Base-by-base conservation (phyloP, 352 stramenopile genomes). In the Stramenopiles sp. region DNA sequence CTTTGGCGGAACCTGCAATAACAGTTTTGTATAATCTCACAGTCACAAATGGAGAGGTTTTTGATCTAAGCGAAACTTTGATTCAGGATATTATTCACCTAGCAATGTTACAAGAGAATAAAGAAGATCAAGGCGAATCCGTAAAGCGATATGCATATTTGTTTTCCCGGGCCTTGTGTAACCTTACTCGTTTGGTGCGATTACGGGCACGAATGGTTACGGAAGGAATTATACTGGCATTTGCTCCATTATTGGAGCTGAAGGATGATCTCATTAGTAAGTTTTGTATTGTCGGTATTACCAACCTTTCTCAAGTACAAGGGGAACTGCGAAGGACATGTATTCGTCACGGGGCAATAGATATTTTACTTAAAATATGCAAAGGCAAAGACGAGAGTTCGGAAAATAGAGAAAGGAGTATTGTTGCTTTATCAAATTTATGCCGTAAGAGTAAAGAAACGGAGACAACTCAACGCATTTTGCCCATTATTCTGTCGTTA, bases 171-270 rank as follows among this genome's bases (percentile, higher is more conserved):
- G 91, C 90, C 0, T 85, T 96, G 30, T 94, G 91, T 75, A 96
- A 96, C 83, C 81, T 96, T 0, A 92, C 89, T 29, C 92, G 94
- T 44, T 87, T 95, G 67, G 94, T 92, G 82, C 85, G 86, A 0
- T 86, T 95, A 30, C 89, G 91, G 0, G 81, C 91, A 31, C 88
- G 91, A 33, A 84, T 95, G 0, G 91, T 96, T 82, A 91, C 95
- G 81, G 91, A 96, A 88, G 92, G 91, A 0, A 90, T 94, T 32
- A 87, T 95, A 0, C 87, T 85, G 30, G 89, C 90, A 0, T 86
- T 95, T 8, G 80, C 86, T 0, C 86, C 88, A 30, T 81, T 95
- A 29, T 75, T 80, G 27, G 44, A 80, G 8, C 75, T 76, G n/a
- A 82, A 87, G 29, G 86, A 84, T 81, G 84, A 84, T 30, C 84